Evolutionary conservation across 495 filamentous ascomycete genomes (phyloP).

Genomic region (Penicillium argentinense): DNA sequence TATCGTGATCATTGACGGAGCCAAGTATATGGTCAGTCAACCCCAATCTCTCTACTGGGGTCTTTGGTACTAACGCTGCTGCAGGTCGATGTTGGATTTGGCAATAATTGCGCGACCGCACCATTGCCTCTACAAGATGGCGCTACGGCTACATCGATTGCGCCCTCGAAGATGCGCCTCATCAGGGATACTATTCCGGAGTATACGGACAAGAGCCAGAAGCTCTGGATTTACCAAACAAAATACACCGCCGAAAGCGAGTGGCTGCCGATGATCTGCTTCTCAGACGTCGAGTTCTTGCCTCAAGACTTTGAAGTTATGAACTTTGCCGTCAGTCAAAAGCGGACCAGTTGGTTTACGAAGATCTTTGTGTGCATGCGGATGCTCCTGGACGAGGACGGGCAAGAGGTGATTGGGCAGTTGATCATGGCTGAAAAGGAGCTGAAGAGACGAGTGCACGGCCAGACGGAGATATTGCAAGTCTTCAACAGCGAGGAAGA

Average conservation of each 20-base stretch:
- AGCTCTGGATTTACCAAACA: conserved; percentile 61
- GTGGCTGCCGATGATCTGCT: conserved; percentile 59
- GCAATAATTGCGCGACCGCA: conserved; percentile 53
- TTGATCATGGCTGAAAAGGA: conserved; percentile 54
- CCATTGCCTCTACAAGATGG: conserved; percentile 54
- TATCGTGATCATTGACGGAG: conserved; percentile 57
- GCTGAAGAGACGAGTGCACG: conserved; percentile 56
- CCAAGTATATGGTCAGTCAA: conserved; percentile 48
- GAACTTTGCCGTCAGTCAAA: conserved; percentile 52
- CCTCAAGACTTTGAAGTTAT: conserved; percentile 59
- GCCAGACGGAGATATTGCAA: conserved; percentile 52
- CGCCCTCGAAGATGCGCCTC: conserved; percentile 50
- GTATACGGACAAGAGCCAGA: conserved; percentile 42
- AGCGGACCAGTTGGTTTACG: conserved; percentile 53
- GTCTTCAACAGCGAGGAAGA: conserved; percentile 50
- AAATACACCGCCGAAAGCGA: conserved; percentile 40
- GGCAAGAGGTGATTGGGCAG: conserved; percentile 51
- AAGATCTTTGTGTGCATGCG: conserved; percentile 50
- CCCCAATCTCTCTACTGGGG: background rate
- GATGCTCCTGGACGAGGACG: conserved; percentile 46
- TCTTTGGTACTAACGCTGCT: conserved; percentile 4
- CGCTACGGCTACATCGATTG: conserved; percentile 38
- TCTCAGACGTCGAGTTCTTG: conserved; percentile 60
- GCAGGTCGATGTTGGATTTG: conserved; percentile 72
- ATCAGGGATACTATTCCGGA: conserved; percentile 42